Conservation (phyloP, 192 early-diverging fungal genomes). For the Coemansia sp. region DNA sequence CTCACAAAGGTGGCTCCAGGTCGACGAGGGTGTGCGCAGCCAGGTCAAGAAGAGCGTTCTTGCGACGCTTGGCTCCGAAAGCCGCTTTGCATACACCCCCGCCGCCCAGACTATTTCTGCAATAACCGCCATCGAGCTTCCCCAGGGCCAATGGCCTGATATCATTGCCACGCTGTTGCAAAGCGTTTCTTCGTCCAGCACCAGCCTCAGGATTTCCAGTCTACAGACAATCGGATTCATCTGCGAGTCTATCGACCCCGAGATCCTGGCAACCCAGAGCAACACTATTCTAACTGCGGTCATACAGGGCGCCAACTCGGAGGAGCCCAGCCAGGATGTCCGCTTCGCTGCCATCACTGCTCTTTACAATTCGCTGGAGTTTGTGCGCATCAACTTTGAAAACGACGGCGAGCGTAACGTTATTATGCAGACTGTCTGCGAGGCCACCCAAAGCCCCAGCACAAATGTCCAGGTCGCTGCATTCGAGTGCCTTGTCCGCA, state of each 20-base stretch:
- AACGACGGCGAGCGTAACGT: conserved; percentile 94
- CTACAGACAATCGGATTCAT: conserved; percentile 92
- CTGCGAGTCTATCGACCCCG: conserved; percentile 85
- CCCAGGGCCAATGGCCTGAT: conserved; percentile 83
- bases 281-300: conserved; percentile 94
- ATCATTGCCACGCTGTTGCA: conserved; percentile 80
- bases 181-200: conserved; percentile 72
- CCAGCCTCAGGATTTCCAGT: conserved; percentile 74
- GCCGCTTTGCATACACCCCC: conserved; percentile 61
- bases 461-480: conserved; percentile 81
- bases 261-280: conserved; percentile 78
- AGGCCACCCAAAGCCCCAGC: conserved; percentile 82
- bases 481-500: conserved; percentile 96
- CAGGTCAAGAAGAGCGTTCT: conserved; percentile 74
- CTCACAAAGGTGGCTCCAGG: conserved; percentile 66
- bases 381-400: conserved; percentile 93
- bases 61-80: conserved; percentile 43
- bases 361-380: conserved; percentile 93
- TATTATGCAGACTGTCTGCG: conserved; percentile 99
- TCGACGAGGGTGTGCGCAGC: conserved; percentile 58
- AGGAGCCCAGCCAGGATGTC: conserved; percentile 87
- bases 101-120: conserved; percentile 87
- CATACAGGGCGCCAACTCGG: conserved; percentile 91
- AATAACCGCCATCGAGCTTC: conserved; percentile 92
- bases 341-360: conserved; percentile 87